Evolutionary conservation across 2,329 filamentous ascomycete species (phyloP), one percentile per base, ranked within the genome.

Genomic region (Ophiostoma sp.): DNA sequence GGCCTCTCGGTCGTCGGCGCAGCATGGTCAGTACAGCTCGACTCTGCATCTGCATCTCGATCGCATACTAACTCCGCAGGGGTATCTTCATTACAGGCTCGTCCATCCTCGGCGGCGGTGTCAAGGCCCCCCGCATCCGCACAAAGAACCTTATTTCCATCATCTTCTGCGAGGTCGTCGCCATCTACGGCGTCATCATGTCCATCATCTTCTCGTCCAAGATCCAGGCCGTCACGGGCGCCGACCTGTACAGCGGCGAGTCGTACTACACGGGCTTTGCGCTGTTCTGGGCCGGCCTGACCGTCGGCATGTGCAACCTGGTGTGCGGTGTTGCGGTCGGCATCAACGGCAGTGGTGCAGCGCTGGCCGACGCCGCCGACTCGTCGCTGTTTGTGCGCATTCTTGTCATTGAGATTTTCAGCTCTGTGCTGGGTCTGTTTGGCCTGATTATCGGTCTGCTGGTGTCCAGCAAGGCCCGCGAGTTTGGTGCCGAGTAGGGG

Each of bases 111-210:
- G 96, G 96, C 77, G 95, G 92, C 76, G 95, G 95, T 83, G 95
- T 99, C 78, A 94, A 92, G 81, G 94, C 95, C 65, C 96, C 96
- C 52, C 91, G 95, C 76, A 99, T 99, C 82, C 92, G 95, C 80
- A 99, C 95, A 74, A 99, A 99, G 89, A 99, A 99, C 85, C 82
- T 99, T 78, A 98, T 99, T 80, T 98, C 94, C 77, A 99, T 99
- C 81, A 98, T 99, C 83, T 99, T 99, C 83, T 99, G 95, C 84
- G 95, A 99, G 83, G 95, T 99, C 78, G 95, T 99, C 77, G 95
- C 95, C 81, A 99, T 99, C 81, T 99, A 99, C 86, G 96, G 96
- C 77, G 94, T 99, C 81, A 99, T 99, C 83, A 99, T 99, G 93
- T 91, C 94, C 76, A 99, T 99, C 79, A 91, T 99, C 77, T 98